Base-by-base conservation (phyloP, 306 rosid species). In the Sechiopsis laciniata region DNA sequence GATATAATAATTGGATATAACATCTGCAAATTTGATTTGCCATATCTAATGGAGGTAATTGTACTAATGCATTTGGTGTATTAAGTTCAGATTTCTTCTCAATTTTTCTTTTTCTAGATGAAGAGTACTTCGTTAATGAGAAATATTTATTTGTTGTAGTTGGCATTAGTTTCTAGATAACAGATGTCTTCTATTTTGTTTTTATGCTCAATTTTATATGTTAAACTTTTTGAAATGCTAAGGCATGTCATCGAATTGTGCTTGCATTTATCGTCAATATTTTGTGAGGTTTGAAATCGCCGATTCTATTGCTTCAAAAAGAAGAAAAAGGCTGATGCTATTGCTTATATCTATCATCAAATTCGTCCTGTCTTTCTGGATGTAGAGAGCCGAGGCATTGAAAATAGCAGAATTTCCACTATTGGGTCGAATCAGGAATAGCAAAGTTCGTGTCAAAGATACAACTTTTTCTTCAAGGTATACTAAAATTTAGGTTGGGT, bases 1-100 rank as follows among this genome's bases (percentile, higher is more conserved):
- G 98, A 94, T 87, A 79, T 94, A 81, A 86, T 94, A 74, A 94
- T 94, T 86, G 98, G 98, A 82, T 94, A 94, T 83, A 94, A 94
- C 81, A 90, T 94, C 73, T 94, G 98, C 86, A 94, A 94, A 87
- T 94, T 94, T 83, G 98, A 94, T 83, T 72, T 90, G 84, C 98
- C 98, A 20, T 93, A 93, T 89, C 90, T 93, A 71, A 87, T 90
- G 65, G 94, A 93, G 96, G 97, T 93, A 81, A 72, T 51, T 79
- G 45, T 45, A 17, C 12, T 48, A 68, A 45, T 45, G 37, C 7
- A 68, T 45, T 68, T 68, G 35, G 53, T 55, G 19, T 37, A 35
- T 55, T 11, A 35, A 72, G 21, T 20, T 20, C 7, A 6, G 74
- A 21, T 32, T 55, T 72, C 35, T 45, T 13, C 2, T 17, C 22